These are phyloP conservation scores for Podaxis sp. DNA, from an alignment of 768 basidiomycete genomes.

Conservation along the genomic window DNA sequence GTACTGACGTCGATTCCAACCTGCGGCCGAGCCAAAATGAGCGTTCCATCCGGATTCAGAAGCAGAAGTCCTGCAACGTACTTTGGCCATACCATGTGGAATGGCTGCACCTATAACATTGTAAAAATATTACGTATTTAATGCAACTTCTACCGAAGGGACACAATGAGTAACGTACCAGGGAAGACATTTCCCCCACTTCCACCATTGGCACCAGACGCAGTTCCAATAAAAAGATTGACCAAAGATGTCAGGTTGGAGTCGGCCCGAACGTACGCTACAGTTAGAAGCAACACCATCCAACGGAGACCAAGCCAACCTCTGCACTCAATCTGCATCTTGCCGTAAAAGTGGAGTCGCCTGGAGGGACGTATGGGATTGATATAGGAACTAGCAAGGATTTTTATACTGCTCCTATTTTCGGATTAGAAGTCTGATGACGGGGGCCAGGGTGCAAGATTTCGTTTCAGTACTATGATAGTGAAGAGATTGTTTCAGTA, in stretches of 20 bases:
- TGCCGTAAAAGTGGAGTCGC: not conserved
- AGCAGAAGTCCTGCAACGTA: slow-evolving; percentile 13
- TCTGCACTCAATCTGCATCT: not conserved
- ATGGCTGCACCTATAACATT: slow-evolving; percentile 35
- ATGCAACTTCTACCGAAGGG: not conserved
- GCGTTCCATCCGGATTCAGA: not conserved
- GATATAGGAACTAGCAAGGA: no score
- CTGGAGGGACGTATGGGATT: not conserved
- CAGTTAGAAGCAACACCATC: not conserved
- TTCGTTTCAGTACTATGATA: not conserved
- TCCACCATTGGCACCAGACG: slow-evolving; percentile 41
- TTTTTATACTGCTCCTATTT: not conserved
- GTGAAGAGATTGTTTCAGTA: not conserved
- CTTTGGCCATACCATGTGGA: slow-evolving; percentile 55
- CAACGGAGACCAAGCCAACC: not conserved
- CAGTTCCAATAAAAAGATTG: slow-evolving; percentile 51
- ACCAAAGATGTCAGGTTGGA: slow-evolving; percentile 43
- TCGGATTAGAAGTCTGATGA: not conserved
- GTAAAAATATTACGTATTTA: not conserved
- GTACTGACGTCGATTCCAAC: slow-evolving; percentile 52
- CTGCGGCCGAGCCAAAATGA: slow-evolving; percentile 20
- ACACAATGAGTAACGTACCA: slow-evolving; percentile 23
- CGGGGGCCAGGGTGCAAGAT: not conserved
- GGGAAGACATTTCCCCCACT: slow-evolving; percentile 51
- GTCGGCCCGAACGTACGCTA: slow-evolving; percentile 12